Evolutionary conservation across 352 stramenopile species (phyloP).

Genomic region (Hyaloperonospora arabidopsidis): DNA sequence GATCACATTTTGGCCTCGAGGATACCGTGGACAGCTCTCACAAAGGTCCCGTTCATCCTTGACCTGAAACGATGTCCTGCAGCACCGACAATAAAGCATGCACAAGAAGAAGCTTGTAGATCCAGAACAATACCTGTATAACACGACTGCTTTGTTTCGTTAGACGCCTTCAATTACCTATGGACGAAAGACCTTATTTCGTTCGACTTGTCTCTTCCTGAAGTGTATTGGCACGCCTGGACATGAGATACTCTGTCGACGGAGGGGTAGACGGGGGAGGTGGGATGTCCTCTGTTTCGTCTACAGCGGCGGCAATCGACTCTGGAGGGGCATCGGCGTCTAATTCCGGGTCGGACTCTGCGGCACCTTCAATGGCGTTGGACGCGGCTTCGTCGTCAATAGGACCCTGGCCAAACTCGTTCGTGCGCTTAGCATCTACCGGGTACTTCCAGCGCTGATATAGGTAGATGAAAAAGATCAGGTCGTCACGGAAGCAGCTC

Average conservation of each 20-base stretch:
- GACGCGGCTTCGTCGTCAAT: conserved; percentile 35
- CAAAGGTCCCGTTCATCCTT: too few species aligned
- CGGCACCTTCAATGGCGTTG: conserved; percentile 26
- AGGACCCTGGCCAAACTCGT: conserved; percentile 89
- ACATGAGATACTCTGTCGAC: conserved; percentile 50
- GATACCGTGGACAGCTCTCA: too few species aligned
- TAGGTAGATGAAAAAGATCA: conserved; percentile 99
- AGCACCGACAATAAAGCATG: too few species aligned
- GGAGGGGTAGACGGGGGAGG: conserved; percentile 17
- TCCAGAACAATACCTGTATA: too few species aligned
- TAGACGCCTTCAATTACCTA: too few species aligned
- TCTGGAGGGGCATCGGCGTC: conserved; percentile 11
- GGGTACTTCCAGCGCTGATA: conserved; percentile 98
- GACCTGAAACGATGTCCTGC: too few species aligned
- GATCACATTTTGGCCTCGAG: too few species aligned
- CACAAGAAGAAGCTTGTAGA: too few species aligned
- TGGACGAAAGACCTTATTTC: too few species aligned
- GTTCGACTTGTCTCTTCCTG: conserved; percentile 7
- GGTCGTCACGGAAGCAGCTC: conserved; percentile 97
- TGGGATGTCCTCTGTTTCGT: conserved; percentile 21
- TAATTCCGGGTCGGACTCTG: conserved; percentile 4
- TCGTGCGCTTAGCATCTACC: conserved; percentile 86
- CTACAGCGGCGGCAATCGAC: conserved; percentile 16
- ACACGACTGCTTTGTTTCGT: too few species aligned
- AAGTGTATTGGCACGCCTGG: conserved; percentile 41